These are phyloP conservation scores for Theobroma cacao DNA, from an alignment of 345 rosid genomes.

Conservation along the genomic window DNA sequence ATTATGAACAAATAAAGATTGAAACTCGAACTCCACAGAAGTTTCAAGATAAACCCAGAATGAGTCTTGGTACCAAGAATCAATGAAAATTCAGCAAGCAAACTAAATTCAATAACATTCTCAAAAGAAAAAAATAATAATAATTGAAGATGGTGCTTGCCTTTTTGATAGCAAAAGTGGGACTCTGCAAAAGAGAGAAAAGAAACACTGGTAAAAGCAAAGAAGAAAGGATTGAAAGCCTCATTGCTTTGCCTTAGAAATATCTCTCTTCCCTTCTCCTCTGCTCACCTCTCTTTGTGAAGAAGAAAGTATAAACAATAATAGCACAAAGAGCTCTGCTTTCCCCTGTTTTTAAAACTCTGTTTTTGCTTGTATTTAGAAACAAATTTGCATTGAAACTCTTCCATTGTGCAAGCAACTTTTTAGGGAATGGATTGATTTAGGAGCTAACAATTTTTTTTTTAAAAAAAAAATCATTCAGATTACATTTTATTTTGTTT, in stretches of 20 bases:
- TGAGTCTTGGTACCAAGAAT: background rate
- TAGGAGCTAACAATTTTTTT: background rate
- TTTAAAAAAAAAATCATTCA: background rate
- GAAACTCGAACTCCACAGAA: background rate
- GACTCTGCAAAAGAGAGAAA: slow-evolving; percentile 28
- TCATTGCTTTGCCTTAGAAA: slow-evolving; percentile 25
- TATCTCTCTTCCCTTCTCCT: background rate
- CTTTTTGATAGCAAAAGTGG: slow-evolving; percentile 39
- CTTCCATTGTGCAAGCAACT: background rate
- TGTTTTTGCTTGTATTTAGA: slow-evolving; percentile 2
- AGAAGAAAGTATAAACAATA: background rate
- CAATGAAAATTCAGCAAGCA: background rate
- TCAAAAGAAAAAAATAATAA: background rate
- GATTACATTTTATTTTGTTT: background rate
- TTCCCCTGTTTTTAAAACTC: slow-evolving; percentile 23
- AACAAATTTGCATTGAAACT: background rate
- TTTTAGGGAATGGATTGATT: slow-evolving; percentile 3
- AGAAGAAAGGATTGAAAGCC: slow-evolving; percentile 18
- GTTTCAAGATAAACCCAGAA: background rate
- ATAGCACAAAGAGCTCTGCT: slow-evolving; percentile 13
- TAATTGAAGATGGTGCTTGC: slow-evolving; percentile 17
- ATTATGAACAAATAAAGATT: background rate
- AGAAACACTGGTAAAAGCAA: slow-evolving; percentile 22
- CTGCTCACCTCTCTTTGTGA: background rate
- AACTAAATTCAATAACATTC: background rate